Conservation (phyloP, 768 basidiomycete genomes). For the Lentinula sp. region DNA sequence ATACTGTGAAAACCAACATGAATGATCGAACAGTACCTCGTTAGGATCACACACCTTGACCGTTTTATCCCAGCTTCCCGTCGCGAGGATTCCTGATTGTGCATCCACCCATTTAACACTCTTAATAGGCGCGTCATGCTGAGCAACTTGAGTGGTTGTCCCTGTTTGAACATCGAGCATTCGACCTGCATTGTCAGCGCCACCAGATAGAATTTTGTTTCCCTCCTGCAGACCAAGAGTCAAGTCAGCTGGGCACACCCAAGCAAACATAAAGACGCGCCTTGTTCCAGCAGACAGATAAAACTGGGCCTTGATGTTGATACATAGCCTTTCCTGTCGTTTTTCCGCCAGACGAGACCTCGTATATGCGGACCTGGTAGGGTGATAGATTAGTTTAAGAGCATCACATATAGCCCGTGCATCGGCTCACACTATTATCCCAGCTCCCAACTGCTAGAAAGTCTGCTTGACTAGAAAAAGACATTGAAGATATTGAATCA, state of each 20-base stretch:
- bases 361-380: conserved; percentile 82
- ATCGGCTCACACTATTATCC: conserved; percentile 76
- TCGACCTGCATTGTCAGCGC: conserved; percentile 92
- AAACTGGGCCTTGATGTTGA: conserved; percentile 82
- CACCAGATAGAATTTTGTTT: conserved; percentile 85
- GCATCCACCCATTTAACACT: conserved; percentile 78
- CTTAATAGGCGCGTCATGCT: conserved; percentile 86
- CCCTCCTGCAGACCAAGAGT: conserved; percentile 56
- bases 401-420: conserved; percentile 7
- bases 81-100: conserved; percentile 72
- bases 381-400: neutral
- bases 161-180: conserved; percentile 89
- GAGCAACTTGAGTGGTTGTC: conserved; percentile 75
- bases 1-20: conserved; percentile 48
- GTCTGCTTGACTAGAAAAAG: conserved; percentile 82
- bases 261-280: conserved; percentile 32
- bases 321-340: conserved; percentile 90
- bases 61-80: conserved; percentile 98
- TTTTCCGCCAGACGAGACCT: conserved; percentile 74
- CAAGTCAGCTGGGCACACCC: neutral
- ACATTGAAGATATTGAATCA: conserved; percentile 81
- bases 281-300: conserved; percentile 89
- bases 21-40: conserved; percentile 1
- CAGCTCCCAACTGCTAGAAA: conserved; percentile 91
- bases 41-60: conserved; percentile 59